Percentiles rank a stretch among this genome's conserved stretches.
These are phyloP conservation scores for Friedmanniomyces simplex DNA, from an alignment of 495 filamentous ascomycete species.

Conservation along the genomic window DNA sequence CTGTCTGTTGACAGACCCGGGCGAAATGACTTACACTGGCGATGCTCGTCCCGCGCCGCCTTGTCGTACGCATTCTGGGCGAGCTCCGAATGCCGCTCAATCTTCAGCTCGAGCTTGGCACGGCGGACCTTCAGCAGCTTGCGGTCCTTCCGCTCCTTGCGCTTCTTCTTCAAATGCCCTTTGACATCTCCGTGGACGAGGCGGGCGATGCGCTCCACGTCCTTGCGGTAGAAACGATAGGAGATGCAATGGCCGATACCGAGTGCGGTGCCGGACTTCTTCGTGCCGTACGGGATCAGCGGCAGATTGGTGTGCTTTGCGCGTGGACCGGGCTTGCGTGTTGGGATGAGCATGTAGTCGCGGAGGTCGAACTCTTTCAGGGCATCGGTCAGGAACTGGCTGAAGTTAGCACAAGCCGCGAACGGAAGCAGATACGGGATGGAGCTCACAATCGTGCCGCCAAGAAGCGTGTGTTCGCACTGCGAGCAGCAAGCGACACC, in stretches of 20 bases:
- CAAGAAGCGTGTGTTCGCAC: not conserved
- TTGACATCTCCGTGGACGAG: conserved; percentile 7
- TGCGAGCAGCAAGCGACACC: not conserved
- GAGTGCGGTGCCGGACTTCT: not conserved
- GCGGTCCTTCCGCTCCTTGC: not conserved
- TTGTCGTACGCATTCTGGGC: not conserved
- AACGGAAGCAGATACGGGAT: no score
- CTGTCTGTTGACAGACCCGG: no score
- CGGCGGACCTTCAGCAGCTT: not conserved
- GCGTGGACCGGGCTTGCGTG: conserved; percentile 4
- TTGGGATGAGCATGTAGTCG: conserved; percentile 6
- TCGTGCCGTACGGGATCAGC: not conserved
- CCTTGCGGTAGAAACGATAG: not conserved
- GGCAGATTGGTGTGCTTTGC: conserved; percentile 5
- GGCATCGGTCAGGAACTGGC: conserved; percentile 3
- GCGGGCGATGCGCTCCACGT: conserved; percentile 1
- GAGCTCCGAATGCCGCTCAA: not conserved
- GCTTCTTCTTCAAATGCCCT: conserved; percentile 3
- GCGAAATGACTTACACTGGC: conserved; percentile 1
- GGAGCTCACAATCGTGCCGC: not conserved
- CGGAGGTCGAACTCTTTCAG: conserved; percentile 1
- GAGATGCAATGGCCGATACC: not conserved
- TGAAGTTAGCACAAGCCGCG: no score
- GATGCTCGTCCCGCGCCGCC: not conserved
- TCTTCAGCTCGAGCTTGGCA: not conserved